These are phyloP conservation scores for Colletotrichum spaethianum DNA, from an alignment of 2,329 filamentous ascomycete genomes.

Conservation along the genomic window DNA sequence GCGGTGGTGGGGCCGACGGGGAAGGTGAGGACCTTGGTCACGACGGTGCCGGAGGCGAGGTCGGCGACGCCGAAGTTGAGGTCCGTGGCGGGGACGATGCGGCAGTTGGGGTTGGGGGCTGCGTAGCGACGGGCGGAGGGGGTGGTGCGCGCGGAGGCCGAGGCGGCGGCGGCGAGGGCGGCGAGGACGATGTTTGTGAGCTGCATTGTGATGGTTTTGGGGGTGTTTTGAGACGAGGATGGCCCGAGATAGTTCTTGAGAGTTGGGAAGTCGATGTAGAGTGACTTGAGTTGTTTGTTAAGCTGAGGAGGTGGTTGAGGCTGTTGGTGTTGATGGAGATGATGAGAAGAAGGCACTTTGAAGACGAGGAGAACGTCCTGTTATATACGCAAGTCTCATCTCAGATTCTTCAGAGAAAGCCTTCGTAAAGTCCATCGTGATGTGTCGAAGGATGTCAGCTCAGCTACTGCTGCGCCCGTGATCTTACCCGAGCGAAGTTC, in stretches of 20 bases:
- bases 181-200: slow-evolving; percentile 28
- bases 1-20: slow-evolving; percentile 15
- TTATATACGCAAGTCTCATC: slow-evolving; percentile 5
- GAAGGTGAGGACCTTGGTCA: slow-evolving; percentile 29
- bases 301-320: background rate
- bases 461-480: slow-evolving; percentile 12
- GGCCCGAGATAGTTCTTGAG: background rate
- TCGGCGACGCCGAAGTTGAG: slow-evolving; percentile 32
- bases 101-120: slow-evolving; percentile 10
- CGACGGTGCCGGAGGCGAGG: slow-evolving; percentile 23
- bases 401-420: no score
- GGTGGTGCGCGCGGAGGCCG: slow-evolving; percentile 14
- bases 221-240: background rate
- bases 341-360: background rate
- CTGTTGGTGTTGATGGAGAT: slow-evolving; percentile 21
- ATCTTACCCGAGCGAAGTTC: background rate
- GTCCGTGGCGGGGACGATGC: slow-evolving; percentile 24
- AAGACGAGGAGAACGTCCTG: background rate
- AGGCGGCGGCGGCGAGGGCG: slow-evolving; percentile 20
- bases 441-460: slow-evolving; percentile 8
- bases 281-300: background rate
- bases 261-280: background rate
- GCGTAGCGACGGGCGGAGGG: slow-evolving; percentile 22
- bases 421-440: background rate
- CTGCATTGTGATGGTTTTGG: slow-evolving; percentile 24